Base-by-base conservation (phyloP, 2,329 filamentous ascomycete genomes). In the Amesomyces nigricolor region DNA sequence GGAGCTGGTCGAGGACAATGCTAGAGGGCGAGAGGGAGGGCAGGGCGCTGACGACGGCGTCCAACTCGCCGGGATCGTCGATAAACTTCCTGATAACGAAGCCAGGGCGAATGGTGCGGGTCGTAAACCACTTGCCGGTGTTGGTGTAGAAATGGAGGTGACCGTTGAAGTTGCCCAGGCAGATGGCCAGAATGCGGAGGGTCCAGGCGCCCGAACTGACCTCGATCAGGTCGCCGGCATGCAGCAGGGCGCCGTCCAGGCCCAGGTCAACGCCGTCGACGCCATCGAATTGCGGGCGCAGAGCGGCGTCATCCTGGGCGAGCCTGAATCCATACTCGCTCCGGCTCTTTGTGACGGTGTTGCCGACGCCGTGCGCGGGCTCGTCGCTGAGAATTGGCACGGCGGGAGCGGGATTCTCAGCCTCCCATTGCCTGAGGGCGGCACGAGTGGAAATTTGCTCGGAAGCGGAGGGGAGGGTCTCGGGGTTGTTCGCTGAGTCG, bases 141-240 rank as follows among this genome's bases (percentile, higher is more conserved):
- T 66, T 73, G 30, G 77, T 75, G 65, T 81, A 82, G 64, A 78
- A 81, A 64, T 82, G 78, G 60, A 80, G 71, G 42, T 75, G 70
- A 16, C 74, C 74, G 39, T 77, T 73, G 59, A 78, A 73, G 51
- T 69, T 73, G 13, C 79, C 79, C 7, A 84, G 69, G 60, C 77
- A 81, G 44, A 84, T 65, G 11, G 74, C 80, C 44, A 83, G 69
- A 14, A 80, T 59, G 4, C 76, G 75, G 17, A 75, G 68, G 26
- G 77, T 62, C 59, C 44, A 65, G 40, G 61, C 57, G 29, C 64
- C 57, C 3, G 62, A 58, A 39, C 58, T 39, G 57, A 80, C 61
- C 62, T 82, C 79, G 22, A 82, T 70, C 44, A 82, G 65, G 60
- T 81, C 79, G 42, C 79, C 79, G 2, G 76, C 62, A 49, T 62